Conservation (phyloP, 2,329 filamentous ascomycete species). For the Hypoxylon sp. region DNA sequence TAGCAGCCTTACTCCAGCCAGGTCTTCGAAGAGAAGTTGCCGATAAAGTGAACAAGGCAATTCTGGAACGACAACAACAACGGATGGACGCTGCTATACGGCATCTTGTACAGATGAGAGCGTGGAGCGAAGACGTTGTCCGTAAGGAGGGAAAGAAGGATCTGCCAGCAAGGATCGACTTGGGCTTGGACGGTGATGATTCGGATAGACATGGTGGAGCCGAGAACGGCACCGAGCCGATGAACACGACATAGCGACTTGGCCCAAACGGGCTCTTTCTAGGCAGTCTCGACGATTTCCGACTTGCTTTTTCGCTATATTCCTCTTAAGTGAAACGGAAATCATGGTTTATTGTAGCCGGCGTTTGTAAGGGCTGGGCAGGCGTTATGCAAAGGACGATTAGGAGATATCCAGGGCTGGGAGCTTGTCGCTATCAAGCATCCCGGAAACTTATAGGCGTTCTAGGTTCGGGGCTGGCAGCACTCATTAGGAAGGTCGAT, state of each 20-base stretch:
- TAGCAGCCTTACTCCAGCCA: constrained; percentile 82
- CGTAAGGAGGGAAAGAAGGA: constrained; percentile 56
- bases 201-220: constrained; percentile 39
- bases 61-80: constrained; percentile 78
- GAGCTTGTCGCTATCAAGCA: constrained; percentile 2
- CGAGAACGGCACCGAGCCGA: constrained; percentile 61
- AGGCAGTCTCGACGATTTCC: constrained; percentile 12
- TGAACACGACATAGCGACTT: constrained; percentile 63
- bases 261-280: background rate
- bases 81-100: constrained; percentile 85
- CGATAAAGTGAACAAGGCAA: constrained; percentile 87
- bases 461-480: constrained; percentile 12
- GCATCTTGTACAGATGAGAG: constrained; percentile 82
- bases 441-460: constrained; percentile 24
- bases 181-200: constrained; percentile 54
- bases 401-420: constrained; percentile 13
- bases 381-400: constrained; percentile 26
- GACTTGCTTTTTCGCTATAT: background rate
- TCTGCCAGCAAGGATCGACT: constrained; percentile 56
- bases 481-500: constrained; percentile 8
- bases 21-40: constrained; percentile 86
- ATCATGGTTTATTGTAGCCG: background rate
- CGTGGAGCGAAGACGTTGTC: constrained; percentile 83
- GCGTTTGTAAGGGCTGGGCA: constrained; percentile 8
- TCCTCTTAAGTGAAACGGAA: background rate